phyloP scores from a whole-genome alignment of 1,139 yeast genomes.

The Yamadazyma aaseri region DNA sequence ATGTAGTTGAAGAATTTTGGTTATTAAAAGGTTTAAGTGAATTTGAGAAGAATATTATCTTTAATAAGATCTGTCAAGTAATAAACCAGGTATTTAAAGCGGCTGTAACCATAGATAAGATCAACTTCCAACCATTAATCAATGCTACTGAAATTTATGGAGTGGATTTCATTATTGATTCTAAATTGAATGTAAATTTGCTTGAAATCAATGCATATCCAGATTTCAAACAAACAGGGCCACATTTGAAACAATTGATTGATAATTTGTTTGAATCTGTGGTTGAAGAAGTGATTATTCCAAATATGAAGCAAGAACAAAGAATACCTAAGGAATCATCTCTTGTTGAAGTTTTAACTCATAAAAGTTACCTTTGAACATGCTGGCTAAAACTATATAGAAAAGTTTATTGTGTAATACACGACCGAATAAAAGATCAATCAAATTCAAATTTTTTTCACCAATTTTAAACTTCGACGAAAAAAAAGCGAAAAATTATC shows the following conservation, averaged over 20 bases:
- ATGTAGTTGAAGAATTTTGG: constrained; percentile 67
- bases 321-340: constrained; percentile 9
- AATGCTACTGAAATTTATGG: constrained; percentile 90
- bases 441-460: background rate
- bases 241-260: constrained; percentile 62
- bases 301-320: constrained; percentile 5
- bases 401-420: no score
- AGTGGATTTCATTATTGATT: constrained; percentile 76
- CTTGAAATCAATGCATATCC: constrained; percentile 93
- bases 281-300: constrained; percentile 20
- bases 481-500: constrained; percentile 1
- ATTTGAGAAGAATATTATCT: constrained; percentile 34
- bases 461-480: background rate
- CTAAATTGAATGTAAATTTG: constrained; percentile 51
- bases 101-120: constrained; percentile 72
- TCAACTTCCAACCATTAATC: constrained; percentile 83
- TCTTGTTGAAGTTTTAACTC: constrained; percentile 11
- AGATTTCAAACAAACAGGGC: constrained; percentile 94
- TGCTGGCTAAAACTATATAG: no score
- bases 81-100: constrained; percentile 79
- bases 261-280: constrained; percentile 55
- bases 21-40: constrained; percentile 45
- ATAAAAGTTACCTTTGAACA: background rate
- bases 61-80: constrained; percentile 55
- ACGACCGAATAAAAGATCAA: background rate